phyloP scores from a whole-genome alignment of 2,329 filamentous ascomycete genomes.

The Teratosphaeria destructans region DNA sequence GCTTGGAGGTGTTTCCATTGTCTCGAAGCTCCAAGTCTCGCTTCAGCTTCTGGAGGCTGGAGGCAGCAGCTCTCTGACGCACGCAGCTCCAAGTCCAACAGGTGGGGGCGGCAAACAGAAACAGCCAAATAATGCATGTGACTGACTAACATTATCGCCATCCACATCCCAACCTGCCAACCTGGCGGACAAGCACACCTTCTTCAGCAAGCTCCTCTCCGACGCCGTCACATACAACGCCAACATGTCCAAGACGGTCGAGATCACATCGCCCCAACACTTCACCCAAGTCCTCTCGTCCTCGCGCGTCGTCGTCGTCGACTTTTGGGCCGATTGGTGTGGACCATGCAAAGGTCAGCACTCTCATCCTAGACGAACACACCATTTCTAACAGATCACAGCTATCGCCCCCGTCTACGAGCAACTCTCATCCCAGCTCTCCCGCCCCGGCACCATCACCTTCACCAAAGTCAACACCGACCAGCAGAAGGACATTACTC shows the following conservation, averaged over 20 bases:
- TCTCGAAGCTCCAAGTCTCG: not conserved
- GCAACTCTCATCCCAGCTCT: constrained; percentile 59
- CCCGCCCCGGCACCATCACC: constrained; percentile 60
- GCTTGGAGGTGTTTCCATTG: not conserved
- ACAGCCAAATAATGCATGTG: not conserved
- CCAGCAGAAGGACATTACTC: constrained; percentile 59
- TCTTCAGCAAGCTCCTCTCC: constrained; percentile 3
- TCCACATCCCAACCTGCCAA: not conserved
- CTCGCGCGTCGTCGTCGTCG: constrained; percentile 71
- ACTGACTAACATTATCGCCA: not conserved
- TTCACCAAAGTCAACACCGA: constrained; percentile 87
- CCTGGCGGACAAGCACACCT: not conserved
- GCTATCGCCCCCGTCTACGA: constrained; percentile 76
- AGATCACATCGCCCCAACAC: constrained; percentile 34
- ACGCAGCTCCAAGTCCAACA: not conserved
- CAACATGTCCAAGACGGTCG: constrained; percentile 36
- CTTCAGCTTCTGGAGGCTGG: not conserved
- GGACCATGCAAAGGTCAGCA: constrained; percentile 56
- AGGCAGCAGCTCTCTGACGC: not conserved
- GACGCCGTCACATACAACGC: constrained; percentile 2
- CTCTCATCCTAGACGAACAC: not conserved
- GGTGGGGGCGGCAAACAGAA: not conserved
- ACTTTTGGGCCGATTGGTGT: constrained; percentile 88
- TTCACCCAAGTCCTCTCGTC: constrained; percentile 58
- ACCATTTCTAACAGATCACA: constrained; percentile 40